Evolutionary conservation across 495 filamentous ascomycete genomes (phyloP).

Genomic region (Parmelia sp.): DNA sequence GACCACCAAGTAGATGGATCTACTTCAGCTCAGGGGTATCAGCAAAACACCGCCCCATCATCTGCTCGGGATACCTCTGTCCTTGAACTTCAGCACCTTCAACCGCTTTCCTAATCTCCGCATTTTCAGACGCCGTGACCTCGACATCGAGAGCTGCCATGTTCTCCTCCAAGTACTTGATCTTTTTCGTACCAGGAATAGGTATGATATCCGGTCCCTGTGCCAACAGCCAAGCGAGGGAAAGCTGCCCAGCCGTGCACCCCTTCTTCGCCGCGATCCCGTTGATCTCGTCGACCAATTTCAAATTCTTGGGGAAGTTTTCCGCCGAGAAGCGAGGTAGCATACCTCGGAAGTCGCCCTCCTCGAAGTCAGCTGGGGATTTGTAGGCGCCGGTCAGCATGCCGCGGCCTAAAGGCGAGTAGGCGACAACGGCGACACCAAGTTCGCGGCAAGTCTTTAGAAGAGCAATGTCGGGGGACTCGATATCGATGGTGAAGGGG

Average conservation of each 20-base stretch:
- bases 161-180: slow-evolving; percentile 54
- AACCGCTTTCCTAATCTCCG: slow-evolving; percentile 41
- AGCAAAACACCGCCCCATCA: slow-evolving; percentile 15
- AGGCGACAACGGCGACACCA: slow-evolving; percentile 38
- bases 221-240: slow-evolving; percentile 47
- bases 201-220: slow-evolving; percentile 51
- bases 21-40: slow-evolving; percentile 22
- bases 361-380: slow-evolving; percentile 31
- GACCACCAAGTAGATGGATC: background rate
- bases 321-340: slow-evolving; percentile 45
- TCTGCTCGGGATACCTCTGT: slow-evolving; percentile 29
- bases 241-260: slow-evolving; percentile 39
- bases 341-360: slow-evolving; percentile 29
- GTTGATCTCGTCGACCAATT: slow-evolving; percentile 36
- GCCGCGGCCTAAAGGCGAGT: slow-evolving; percentile 44
- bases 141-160: slow-evolving; percentile 39
- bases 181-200: slow-evolving; percentile 53
- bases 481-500: slow-evolving; percentile 46
- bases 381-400: slow-evolving; percentile 37
- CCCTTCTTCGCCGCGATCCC: slow-evolving; percentile 44
- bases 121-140: slow-evolving; percentile 45
- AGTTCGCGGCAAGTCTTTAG: slow-evolving; percentile 46
- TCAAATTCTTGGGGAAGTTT: slow-evolving; percentile 45
- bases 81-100: slow-evolving; percentile 40
- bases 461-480: slow-evolving; percentile 42